These are phyloP conservation scores for Novymonas esmeraldas DNA, from an alignment of 208 protist species.

Conservation along the genomic window DNA sequence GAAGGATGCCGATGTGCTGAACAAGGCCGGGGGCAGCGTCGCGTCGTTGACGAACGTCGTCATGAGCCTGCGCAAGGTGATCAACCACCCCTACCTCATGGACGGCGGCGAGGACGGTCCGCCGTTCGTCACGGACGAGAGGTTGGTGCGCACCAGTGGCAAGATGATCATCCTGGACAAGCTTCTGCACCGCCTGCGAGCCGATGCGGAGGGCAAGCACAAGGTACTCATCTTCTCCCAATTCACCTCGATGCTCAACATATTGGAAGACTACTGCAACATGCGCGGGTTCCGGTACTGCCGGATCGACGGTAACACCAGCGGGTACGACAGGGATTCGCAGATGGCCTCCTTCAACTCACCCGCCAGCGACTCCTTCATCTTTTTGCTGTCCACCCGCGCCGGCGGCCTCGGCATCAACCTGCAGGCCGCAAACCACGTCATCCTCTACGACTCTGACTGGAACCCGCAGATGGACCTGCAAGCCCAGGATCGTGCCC, in stretches of 20 bases:
- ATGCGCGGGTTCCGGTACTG: slow-evolving; percentile 83
- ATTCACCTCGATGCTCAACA: slow-evolving; percentile 94
- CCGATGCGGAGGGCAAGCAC: slow-evolving; percentile 75
- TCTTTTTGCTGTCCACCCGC: slow-evolving; percentile 98
- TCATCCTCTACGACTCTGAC: slow-evolving; percentile 99
- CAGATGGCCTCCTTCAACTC: slow-evolving; percentile 96
- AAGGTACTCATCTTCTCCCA: slow-evolving; percentile 99
- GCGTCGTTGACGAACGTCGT: slow-evolving; percentile 80
- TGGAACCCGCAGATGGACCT: slow-evolving; percentile 99
- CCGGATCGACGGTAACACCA: slow-evolving; percentile 93
- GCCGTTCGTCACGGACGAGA: slow-evolving; percentile 91
- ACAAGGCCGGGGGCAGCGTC: slow-evolving; percentile 75
- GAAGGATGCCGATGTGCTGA: slow-evolving; percentile 95
- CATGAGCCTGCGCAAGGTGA: slow-evolving; percentile 93
- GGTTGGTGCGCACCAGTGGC: slow-evolving; percentile 89
- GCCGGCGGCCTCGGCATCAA: slow-evolving; percentile 99
- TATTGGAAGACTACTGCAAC: slow-evolving; percentile 92
- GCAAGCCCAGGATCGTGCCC: slow-evolving; percentile 98
- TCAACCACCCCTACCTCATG: slow-evolving; percentile 97
- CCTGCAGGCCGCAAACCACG: slow-evolving; percentile 97
- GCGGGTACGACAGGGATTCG: slow-evolving; percentile 83
- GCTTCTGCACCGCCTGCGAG: slow-evolving; percentile 82
- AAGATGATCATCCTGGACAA: slow-evolving; percentile 97
- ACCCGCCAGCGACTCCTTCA: slow-evolving; percentile 89
- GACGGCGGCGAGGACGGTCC: slow-evolving; percentile 93